Percentiles rank a stretch among this genome's conserved stretches.
Evolutionary conservation across 1,139 yeast genomes (phyloP).

Genomic region (Magnusiomyces suaveolens): DNA sequence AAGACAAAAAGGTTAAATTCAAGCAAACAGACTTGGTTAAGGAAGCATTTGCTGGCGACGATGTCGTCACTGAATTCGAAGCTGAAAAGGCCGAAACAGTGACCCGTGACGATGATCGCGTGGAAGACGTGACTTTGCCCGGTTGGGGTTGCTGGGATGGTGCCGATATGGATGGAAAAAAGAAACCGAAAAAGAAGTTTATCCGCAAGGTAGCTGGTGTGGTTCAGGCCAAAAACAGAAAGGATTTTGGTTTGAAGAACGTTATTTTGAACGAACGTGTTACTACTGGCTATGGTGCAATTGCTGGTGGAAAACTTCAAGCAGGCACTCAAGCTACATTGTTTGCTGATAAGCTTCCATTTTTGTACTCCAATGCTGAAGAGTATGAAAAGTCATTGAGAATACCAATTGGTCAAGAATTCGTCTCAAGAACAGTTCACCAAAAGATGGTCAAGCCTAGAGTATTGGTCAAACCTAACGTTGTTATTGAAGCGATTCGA

Average conservation of each 20-base stretch:
- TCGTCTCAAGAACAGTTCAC: conserved; percentile 84
- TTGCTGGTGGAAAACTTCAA: conserved; percentile 32
- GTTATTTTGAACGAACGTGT: conserved; percentile 86
- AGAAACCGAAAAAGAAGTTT: conserved; percentile 40
- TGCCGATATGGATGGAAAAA: conserved; percentile 27
- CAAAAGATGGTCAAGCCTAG: conserved; percentile 85
- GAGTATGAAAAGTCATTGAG: conserved; percentile 89
- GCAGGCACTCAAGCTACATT: conserved; percentile 60
- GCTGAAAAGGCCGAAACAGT: conserved; percentile 61
- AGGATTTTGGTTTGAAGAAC: conserved; percentile 62
- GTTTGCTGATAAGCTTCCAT: conserved; percentile 70
- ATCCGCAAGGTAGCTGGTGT: conserved; percentile 56
- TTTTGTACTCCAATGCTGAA: conserved; percentile 85
- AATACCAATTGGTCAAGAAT: conserved; percentile 96
- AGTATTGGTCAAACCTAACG: conserved; percentile 76
- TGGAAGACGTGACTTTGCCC: conserved; percentile 75
- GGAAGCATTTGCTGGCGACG: conserved; percentile 96
- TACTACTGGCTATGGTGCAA: conserved; percentile 39
- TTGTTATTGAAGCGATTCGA: conserved; percentile 81
- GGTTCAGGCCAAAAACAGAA: conserved; percentile 61
- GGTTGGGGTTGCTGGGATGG: conserved; percentile 68
- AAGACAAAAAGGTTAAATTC: conserved; percentile 39
- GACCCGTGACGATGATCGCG: conserved; percentile 78
- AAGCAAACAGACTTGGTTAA: conserved; percentile 73
- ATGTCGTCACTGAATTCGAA: conserved; percentile 66